phyloP scores from a whole-genome alignment of 2,329 filamentous ascomycete genomes.

The Penicillium sp. region DNA sequence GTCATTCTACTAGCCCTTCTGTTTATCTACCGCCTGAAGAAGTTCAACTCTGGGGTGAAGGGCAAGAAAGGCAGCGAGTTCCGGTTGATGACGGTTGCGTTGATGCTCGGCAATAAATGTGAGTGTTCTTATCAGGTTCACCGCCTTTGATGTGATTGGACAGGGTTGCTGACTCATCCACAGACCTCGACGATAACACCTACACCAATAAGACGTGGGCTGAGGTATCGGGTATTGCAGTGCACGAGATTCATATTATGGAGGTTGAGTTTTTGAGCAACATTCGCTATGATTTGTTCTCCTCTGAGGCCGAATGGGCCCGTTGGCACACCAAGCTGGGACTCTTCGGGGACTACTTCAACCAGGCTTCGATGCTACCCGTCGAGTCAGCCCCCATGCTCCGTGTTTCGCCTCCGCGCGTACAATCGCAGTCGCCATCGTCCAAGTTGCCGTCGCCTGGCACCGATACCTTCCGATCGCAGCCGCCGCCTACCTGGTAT shows the following conservation, averaged over 20 bases:
- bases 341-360: conserved; percentile 79
- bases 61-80: conserved; percentile 94
- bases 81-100: conserved; percentile 81
- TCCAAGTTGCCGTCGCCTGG: conserved; percentile 43
- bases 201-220: conserved; percentile 99
- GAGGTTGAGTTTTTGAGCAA: conserved; percentile 99
- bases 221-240: conserved; percentile 90
- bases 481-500: conserved; percentile 28
- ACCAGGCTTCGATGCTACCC: conserved; percentile 58
- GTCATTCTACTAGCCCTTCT: conserved; percentile 85
- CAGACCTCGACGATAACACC: conserved; percentile 93
- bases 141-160: conserved; percentile 11
- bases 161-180: conserved; percentile 21
- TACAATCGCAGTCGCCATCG: conserved; percentile 29
- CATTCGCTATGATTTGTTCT: conserved; percentile 90
- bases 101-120: conserved; percentile 99
- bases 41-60: conserved; percentile 81
- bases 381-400: conserved; percentile 35
- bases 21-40: conserved; percentile 91
- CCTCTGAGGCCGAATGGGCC: conserved; percentile 81
- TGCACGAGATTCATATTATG: conserved; percentile 97
- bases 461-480: conserved; percentile 28
- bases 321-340: conserved; percentile 81
- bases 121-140: conserved; percentile 36
- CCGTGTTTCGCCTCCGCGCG: conserved; percentile 34